phyloP scores from a whole-genome alignment of 495 filamentous ascomycete species.

The Massariosphaeria phaeospora region DNA sequence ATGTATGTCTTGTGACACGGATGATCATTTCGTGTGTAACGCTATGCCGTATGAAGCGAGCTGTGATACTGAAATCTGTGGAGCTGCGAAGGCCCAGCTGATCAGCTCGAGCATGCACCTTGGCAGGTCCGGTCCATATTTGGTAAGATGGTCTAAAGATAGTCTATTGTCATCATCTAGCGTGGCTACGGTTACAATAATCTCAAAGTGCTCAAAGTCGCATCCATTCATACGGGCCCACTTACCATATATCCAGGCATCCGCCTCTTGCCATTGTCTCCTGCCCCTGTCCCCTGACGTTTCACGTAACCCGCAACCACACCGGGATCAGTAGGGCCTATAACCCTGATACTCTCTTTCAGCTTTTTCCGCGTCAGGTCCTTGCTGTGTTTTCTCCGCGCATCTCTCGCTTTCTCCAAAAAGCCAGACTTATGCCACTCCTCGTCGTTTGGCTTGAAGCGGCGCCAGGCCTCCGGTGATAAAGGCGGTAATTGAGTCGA shows the following conservation, averaged over 20 bases:
- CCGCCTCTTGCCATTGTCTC: neutral
- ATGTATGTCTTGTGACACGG: no score
- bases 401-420: slow-evolving; percentile 17
- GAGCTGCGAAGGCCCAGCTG: neutral
- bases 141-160: neutral
- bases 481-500: no score
- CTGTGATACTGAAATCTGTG: neutral
- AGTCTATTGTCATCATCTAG: neutral
- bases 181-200: neutral
- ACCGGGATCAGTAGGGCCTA: slow-evolving; percentile 28
- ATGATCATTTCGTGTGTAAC: no score
- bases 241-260: slow-evolving; percentile 23
- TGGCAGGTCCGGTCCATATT: neutral
- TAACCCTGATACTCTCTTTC: slow-evolving; percentile 26
- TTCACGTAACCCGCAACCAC: slow-evolving; percentile 19
- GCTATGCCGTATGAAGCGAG: no score
- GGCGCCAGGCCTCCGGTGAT: neutral
- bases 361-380: slow-evolving; percentile 16
- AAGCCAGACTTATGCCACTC: slow-evolving; percentile 6
- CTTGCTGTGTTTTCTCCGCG: slow-evolving; percentile 3
- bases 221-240: no score
- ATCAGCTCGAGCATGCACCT: neutral
- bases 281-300: neutral
- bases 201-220: no score
- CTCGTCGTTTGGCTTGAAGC: neutral